These are phyloP conservation scores for Pelargonium cotyledonis DNA, from an alignment of 441 rosid species.

Conservation along the genomic window DNA sequence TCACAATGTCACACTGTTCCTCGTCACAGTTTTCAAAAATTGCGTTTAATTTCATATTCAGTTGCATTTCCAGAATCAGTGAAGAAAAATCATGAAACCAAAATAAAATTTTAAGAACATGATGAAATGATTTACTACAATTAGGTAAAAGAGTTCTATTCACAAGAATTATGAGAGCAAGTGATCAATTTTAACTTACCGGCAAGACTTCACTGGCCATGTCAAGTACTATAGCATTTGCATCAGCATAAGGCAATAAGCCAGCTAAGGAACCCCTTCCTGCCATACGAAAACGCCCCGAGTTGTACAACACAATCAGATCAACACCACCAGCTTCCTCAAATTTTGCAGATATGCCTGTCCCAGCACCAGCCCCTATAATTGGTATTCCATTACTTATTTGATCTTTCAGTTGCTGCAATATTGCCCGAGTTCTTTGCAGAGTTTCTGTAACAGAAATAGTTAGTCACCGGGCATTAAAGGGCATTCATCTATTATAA, in stretches of 20 bases:
- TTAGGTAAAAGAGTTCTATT: background rate
- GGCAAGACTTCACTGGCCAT: conserved; percentile 97
- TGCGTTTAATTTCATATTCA: background rate
- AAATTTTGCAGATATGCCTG: conserved; percentile 95
- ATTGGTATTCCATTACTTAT: conserved; percentile 65
- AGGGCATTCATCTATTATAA: background rate
- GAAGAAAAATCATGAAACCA: background rate
- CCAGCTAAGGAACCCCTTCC: conserved; percentile 98
- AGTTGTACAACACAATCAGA: conserved; percentile 78
- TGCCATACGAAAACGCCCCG: conserved; percentile 96
- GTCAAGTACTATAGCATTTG: conserved; percentile 82
- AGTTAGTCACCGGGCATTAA: conserved; percentile 2
- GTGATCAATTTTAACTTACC: conserved; percentile 37
- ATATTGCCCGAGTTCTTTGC: conserved; percentile 53
- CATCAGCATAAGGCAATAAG: conserved; percentile 89
- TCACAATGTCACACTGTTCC: too few species aligned
- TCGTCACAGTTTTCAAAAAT: background rate
- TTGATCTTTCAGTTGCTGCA: conserved; percentile 61
- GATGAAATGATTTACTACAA: background rate
- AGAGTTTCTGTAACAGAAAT: conserved; percentile 55
- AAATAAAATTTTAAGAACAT: background rate
- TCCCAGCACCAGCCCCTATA: conserved; percentile 97
- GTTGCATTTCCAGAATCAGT: background rate
- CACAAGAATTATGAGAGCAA: background rate
- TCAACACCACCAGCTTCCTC: conserved; percentile 99